Evolutionary conservation across 192 early-diverging fungal genomes (phyloP), one percentile per base, ranked within the genome.

Genomic region (Jimgerdemannia lactiflua): DNA sequence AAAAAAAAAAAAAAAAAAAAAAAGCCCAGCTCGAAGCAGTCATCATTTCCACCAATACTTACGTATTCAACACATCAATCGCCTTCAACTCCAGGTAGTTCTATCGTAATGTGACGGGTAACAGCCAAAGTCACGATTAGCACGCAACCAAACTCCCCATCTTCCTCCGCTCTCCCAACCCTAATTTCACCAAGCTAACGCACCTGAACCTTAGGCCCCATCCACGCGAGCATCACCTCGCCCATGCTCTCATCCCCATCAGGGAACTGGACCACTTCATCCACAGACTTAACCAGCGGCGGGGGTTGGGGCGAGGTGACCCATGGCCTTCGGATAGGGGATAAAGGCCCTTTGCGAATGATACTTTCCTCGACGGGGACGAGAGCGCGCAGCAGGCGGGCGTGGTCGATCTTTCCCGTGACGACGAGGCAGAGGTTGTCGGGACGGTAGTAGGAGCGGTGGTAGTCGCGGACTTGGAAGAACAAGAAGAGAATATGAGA

Each of bases 161-260:
- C 29, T 29, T 59, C 14, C 49, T 6, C 8, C 6, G 49, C 6
- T 10, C 49, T 59, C 49, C 14, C 49, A 14, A 6, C 14, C 2
- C 49, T 59, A 59, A 59, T 59, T 59, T 59, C 49, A 59, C 29
- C 29, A 29, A 29, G 29, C 29, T 29, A 29, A 29, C 29, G 29
- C 29, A 29, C 89, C 69, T 85, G 77, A 67, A 86, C 75, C 9
- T 74, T 67, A 6, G 89, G 86, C 69, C 89, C 89, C 43, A 84
- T 84, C 87, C 87, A 90, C 19, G 81, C 75, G 69, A 90, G 77
- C 3, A 78, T 67, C 2, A 90, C 75, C 43, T 86, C 82, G 14
- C 89, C 89, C 85, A 88, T 89, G 14, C 81, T 83, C 66, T 90
- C 89, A 71, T 90, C 89, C 63, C 89, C 89, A 54, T 88, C 88